Evolutionary conservation across 2,329 filamentous ascomycete species (phyloP).

Genomic region (Penicillium sp.): DNA sequence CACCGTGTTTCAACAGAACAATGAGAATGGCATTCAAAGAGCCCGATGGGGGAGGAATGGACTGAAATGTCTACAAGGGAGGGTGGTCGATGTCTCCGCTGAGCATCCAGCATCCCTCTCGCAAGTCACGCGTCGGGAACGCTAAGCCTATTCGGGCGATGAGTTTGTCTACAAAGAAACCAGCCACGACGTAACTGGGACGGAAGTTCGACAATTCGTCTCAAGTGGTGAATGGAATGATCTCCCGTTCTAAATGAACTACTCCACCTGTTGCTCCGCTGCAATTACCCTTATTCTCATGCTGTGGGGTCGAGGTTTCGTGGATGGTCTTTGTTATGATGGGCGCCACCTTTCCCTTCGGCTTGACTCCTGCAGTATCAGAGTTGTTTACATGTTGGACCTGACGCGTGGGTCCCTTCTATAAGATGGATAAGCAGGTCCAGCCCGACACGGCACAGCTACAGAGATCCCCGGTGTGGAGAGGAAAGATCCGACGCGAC

Average conservation of each 20-base stretch:
- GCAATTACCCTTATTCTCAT: background rate
- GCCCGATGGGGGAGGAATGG: slow-evolving; percentile 7
- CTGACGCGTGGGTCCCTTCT: background rate
- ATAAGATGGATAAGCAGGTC: background rate
- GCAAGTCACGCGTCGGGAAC: slow-evolving; percentile 47
- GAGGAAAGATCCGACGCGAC: slow-evolving; percentile 12
- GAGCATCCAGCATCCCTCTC: slow-evolving; percentile 38
- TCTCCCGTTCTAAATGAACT: background rate
- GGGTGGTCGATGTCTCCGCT: slow-evolving; percentile 27
- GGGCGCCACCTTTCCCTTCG: background rate
- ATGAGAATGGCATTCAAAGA: slow-evolving; percentile 23
- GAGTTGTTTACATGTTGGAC: slow-evolving; percentile 6
- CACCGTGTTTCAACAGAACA: slow-evolving; percentile 16
- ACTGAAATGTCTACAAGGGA: slow-evolving; percentile 27
- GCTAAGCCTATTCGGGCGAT: slow-evolving; percentile 40
- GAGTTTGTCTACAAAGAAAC: background rate
- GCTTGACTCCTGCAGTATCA: background rate
- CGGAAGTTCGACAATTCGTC: background rate
- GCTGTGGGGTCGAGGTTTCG: background rate
- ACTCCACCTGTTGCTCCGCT: slow-evolving; percentile 7
- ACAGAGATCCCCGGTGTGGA: slow-evolving; percentile 2
- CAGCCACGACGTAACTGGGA: background rate
- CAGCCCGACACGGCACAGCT: background rate
- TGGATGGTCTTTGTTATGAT: slow-evolving; percentile 6
- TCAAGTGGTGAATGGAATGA: background rate